phyloP scores from a whole-genome alignment of 148 eudicot genomes.

The Selenicereus undatus region DNA sequence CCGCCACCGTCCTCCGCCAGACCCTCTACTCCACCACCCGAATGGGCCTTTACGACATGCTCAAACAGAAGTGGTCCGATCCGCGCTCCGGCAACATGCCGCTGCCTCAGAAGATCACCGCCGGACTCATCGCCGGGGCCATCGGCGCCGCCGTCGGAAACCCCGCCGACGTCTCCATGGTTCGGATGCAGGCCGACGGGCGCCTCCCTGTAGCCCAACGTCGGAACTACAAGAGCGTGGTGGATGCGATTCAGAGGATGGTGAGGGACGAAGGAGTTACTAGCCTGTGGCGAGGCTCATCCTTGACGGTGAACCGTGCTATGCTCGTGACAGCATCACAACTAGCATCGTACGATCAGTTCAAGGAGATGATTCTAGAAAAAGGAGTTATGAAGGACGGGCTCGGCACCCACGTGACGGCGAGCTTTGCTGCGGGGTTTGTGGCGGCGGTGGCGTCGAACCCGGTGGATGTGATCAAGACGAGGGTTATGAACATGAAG shows the following conservation, averaged over 20 bases:
- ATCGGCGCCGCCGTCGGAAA: slow-evolving; percentile 96
- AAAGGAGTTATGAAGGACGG: slow-evolving; percentile 67
- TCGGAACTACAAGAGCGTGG: slow-evolving; percentile 67
- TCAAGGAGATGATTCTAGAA: slow-evolving; percentile 55
- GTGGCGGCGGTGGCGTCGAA: slow-evolving; percentile 85
- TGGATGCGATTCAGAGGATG: slow-evolving; percentile 66
- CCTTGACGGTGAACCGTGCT: slow-evolving; percentile 87
- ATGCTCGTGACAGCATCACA: slow-evolving; percentile 91
- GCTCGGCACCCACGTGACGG: slow-evolving; percentile 77
- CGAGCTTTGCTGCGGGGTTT: slow-evolving; percentile 89
- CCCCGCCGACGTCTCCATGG: slow-evolving; percentile 96
- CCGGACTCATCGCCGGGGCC: slow-evolving; percentile 79
- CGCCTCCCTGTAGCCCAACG: slow-evolving; percentile 63
- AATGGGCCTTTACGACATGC: slow-evolving; percentile 79
- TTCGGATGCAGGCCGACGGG: slow-evolving; percentile 98
- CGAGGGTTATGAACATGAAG: slow-evolving; percentile 92
- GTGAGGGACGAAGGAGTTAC: slow-evolving; percentile 52
- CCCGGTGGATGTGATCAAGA: slow-evolving; percentile 89
- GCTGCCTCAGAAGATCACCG: slow-evolving; percentile 46
- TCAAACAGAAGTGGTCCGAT: slow-evolving; percentile 64
- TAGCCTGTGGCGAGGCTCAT: slow-evolving; percentile 82
- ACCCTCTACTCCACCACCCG: slow-evolving; percentile 78
- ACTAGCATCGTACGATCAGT: slow-evolving; percentile 74
- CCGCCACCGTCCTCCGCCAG: slow-evolving; percentile 85
- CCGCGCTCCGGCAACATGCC: slow-evolving; percentile 44